Conservation (phyloP, 2,329 filamentous ascomycete genomes). For the Alternaria infectoria region DNA sequence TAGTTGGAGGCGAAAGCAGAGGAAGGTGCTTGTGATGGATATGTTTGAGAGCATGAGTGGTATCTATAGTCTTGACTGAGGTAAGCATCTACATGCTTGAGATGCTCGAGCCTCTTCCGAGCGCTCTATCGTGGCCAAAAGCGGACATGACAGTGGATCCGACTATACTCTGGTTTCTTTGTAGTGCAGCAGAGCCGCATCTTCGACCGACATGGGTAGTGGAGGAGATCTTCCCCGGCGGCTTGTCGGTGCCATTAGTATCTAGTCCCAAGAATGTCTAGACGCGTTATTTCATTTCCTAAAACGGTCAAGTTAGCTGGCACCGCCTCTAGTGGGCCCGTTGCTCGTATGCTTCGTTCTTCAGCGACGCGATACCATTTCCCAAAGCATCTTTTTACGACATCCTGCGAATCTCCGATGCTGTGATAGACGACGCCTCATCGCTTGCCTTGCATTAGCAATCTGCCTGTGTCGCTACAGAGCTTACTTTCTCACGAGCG, state of each 20-base stretch:
- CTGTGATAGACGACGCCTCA: neutral
- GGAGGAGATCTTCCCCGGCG: neutral
- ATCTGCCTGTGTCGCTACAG: neutral
- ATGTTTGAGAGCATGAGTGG: neutral
- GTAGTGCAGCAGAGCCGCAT: neutral
- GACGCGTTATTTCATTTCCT: slow-evolving; percentile 27
- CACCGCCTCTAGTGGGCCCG: neutral
- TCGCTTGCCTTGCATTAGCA: neutral
- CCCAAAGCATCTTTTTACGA: neutral
- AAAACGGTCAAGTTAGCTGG: slow-evolving; percentile 12
- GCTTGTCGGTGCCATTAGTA: neutral
- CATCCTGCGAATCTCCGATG: neutral
- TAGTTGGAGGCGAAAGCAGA: neutral
- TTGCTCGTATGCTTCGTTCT: neutral
- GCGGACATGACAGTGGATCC: neutral
- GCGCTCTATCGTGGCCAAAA: slow-evolving; percentile 1
- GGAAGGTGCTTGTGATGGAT: neutral
- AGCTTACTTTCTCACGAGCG: neutral
- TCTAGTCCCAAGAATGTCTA: slow-evolving; percentile 13
- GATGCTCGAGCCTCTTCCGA: neutral
- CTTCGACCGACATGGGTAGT: neutral
- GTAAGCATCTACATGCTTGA: neutral
- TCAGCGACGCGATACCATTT: neutral
- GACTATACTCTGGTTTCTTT: neutral
- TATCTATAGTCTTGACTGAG: neutral